These are phyloP conservation scores for Copromyces sp. DNA, from an alignment of 495 filamentous ascomycete genomes.

Conservation along the genomic window DNA sequence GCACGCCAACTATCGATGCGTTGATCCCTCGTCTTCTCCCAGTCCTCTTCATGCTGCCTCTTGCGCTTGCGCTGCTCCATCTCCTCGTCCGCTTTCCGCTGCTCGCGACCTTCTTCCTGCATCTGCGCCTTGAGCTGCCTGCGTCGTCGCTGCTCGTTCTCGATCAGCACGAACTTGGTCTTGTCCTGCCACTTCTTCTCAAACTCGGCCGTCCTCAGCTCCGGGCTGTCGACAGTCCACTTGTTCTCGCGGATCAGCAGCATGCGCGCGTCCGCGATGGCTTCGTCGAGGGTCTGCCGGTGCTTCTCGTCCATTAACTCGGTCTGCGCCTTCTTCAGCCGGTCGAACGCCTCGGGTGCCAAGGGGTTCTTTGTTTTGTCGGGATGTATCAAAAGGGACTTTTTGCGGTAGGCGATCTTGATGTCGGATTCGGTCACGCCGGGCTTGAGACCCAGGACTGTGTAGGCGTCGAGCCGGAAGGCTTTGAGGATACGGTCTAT, in stretches of 20 bases:
- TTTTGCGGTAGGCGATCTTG: conserved; percentile 85
- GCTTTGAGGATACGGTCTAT: conserved; percentile 89
- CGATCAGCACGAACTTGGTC: conserved; percentile 83
- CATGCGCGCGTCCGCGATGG: conserved; percentile 90
- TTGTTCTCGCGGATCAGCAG: conserved; percentile 89
- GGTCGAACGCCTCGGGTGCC: conserved; percentile 93
- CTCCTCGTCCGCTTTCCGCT: conserved; percentile 82
- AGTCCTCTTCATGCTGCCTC: conserved; percentile 82
- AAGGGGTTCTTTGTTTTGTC: conserved; percentile 90
- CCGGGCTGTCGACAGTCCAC: conserved; percentile 77
- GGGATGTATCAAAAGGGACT: conserved; percentile 95
- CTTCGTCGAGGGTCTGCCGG: conserved; percentile 78
- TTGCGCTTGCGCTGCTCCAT: conserved; percentile 79
- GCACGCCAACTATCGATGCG: conserved; percentile 91
- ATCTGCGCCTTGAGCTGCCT: conserved; percentile 87
- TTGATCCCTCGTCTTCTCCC: conserved; percentile 86
- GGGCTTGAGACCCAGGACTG: conserved; percentile 90
- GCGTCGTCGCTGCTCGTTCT: conserved; percentile 76
- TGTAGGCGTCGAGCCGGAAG: conserved; percentile 86
- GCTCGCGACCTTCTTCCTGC: conserved; percentile 91
- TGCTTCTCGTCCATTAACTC: conserved; percentile 90
- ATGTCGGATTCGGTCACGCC: conserved; percentile 95
- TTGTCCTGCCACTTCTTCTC: conserved; percentile 79
- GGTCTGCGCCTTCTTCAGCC: conserved; percentile 87
- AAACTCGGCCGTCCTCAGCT: conserved; percentile 75